Percentiles rank a stretch among this genome's conserved stretches.
These are phyloP conservation scores for Yamagishiella unicocca DNA, from an alignment of 139 green algal genomes.

Conservation along the genomic window DNA sequence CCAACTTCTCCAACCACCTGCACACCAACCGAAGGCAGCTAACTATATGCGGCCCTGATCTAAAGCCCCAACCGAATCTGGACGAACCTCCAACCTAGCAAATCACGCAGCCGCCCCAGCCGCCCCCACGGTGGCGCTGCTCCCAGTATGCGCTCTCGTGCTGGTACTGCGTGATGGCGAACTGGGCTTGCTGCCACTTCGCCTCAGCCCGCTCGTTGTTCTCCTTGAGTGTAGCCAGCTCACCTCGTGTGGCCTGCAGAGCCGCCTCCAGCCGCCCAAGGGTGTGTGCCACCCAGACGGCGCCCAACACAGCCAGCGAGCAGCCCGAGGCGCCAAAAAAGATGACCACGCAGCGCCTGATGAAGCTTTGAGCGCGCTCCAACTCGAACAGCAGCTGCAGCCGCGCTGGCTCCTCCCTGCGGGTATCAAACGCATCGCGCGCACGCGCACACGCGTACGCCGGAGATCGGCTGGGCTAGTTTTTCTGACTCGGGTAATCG, in stretches of 20 bases:
- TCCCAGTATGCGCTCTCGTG: not conserved
- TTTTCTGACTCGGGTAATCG: no score
- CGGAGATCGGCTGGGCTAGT: no score
- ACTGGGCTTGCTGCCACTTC: not conserved
- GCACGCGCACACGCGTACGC: no score
- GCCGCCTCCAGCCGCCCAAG: not conserved
- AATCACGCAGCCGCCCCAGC: not conserved
- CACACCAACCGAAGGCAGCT: no score
- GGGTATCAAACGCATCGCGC: no score
- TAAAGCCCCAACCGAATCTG: not conserved
- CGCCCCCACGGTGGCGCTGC: not conserved
- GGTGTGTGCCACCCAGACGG: not conserved
- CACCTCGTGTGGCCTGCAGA: not conserved
- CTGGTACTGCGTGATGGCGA: not conserved
- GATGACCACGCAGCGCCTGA: not conserved
- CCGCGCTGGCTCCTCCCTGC: not conserved
- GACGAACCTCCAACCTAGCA: not conserved
- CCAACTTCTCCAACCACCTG: not conserved
- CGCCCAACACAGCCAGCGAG: not conserved
- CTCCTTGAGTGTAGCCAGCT: not conserved
- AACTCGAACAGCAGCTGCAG: not conserved
- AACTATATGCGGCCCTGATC: no score
- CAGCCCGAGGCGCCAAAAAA: not conserved
- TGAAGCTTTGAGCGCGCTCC: not conserved
- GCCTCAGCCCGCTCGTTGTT: not conserved